phyloP scores from a whole-genome alignment of 2,329 filamentous ascomycete genomes.

The Xylariomycetidae sp. region DNA sequence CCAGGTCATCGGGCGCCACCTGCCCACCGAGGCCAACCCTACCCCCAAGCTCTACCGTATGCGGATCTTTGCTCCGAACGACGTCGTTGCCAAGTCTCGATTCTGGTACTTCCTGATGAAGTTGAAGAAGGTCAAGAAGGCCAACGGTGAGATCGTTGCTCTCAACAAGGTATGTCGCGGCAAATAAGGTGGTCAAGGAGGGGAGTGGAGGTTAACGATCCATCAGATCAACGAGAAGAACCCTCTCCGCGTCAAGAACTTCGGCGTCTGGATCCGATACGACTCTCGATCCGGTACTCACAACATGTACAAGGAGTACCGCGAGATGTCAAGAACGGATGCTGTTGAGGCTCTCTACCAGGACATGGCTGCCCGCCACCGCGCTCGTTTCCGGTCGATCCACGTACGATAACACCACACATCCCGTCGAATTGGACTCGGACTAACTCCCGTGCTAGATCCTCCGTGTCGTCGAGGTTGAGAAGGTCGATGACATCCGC shows the following conservation, averaged over 20 bases:
- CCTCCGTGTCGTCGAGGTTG: constrained; percentile 95
- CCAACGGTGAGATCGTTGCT: constrained; percentile 97
- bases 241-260: constrained; percentile 99
- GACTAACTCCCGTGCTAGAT: constrained; percentile 57
- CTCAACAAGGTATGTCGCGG: constrained; percentile 77
- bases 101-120: constrained; percentile 99
- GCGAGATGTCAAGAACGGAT: constrained; percentile 93
- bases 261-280: constrained; percentile 99
- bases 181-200: no score
- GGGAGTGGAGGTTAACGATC: no score
- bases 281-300: constrained; percentile 99
- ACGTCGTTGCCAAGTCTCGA: constrained; percentile 97
- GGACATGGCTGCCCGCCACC: constrained; percentile 99
- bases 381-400: constrained; percentile 94
- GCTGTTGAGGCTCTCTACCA: constrained; percentile 97
- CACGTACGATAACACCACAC: constrained; percentile 91
- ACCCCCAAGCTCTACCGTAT: constrained; percentile 99
- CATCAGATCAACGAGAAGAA: constrained; percentile 99
- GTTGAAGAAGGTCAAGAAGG: constrained; percentile 99
- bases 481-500: constrained; percentile 92
- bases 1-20: constrained; percentile 99
- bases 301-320: constrained; percentile 99
- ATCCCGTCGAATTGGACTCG: no score
- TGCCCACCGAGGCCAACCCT: constrained; percentile 96
- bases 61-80: constrained; percentile 98